phyloP scores from a whole-genome alignment of 2,329 filamentous ascomycete species.

The Dactylellina cionopaga region DNA sequence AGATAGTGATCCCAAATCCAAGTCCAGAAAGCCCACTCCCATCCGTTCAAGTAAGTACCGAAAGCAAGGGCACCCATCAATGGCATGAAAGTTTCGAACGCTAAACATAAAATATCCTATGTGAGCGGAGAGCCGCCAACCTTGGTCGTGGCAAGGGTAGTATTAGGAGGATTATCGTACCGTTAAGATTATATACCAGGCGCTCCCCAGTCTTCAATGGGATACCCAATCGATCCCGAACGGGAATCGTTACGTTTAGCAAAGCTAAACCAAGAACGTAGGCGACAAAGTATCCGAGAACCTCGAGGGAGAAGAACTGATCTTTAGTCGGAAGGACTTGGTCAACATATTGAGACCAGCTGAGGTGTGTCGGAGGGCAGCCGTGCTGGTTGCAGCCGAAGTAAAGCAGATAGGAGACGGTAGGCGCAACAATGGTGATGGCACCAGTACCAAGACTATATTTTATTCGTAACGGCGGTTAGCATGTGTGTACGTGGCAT shows the following conservation, averaged over 20 bases:
- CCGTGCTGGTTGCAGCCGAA: conserved; percentile 95
- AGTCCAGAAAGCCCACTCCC: conserved; percentile 87
- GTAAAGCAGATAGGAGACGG: conserved; percentile 79
- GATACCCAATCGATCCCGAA: conserved; percentile 72
- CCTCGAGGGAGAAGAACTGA: conserved; percentile 81
- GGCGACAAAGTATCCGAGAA: conserved; percentile 79
- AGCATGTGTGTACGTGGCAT: conserved; percentile 31
- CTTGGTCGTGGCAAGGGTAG: no score
- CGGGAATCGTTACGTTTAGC: conserved; percentile 80
- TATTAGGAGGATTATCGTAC: conserved; percentile 59
- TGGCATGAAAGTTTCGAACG: conserved; percentile 65
- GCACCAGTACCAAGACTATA: conserved; percentile 76
- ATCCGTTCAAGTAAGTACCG: conserved; percentile 75
- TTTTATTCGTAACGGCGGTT: conserved; percentile 4
- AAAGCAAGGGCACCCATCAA: conserved; percentile 77
- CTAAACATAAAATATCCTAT: neutral
- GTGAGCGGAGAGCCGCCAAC: neutral
- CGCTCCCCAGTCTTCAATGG: conserved; percentile 64
- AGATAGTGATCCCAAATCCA: conserved; percentile 93
- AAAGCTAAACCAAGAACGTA: conserved; percentile 67
- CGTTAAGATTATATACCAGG: conserved; percentile 60
- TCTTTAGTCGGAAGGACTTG: conserved; percentile 65
- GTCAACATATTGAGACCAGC: conserved; percentile 75
- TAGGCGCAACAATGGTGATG: conserved; percentile 82
- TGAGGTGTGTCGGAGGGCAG: conserved; percentile 83